Evolutionary conservation across 805 yeast species (phyloP), one percentile per base, ranked within the genome.

Genomic region (Ogataea paradorogensis): DNA sequence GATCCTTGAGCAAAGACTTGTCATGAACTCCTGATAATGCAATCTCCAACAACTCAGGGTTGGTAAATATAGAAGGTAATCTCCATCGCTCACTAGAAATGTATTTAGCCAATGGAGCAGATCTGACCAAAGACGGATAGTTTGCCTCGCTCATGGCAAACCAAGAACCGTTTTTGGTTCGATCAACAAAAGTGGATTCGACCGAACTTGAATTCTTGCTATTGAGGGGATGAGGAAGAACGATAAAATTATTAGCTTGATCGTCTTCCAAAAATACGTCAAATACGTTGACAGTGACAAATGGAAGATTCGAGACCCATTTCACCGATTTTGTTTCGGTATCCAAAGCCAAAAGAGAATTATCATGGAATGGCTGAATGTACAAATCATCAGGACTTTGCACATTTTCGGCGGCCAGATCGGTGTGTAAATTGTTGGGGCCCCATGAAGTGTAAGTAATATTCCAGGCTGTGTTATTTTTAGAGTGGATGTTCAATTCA

Each of bases 391-490:
- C 98, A 13, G 71, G 58, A 3, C 95, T 79, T 15, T 70, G 67
- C 33, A 65, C 65, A 45, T 76, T 73, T 48, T 78, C 79, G 26
- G 54, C 52, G 2, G 67, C 69, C 29, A 78, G 59, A 42, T 67
- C 72, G 10, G 58, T 66, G 59, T 91, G 95, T 37, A 89, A 67
- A 48, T 86, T 80, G 59, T 91, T 91, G 31, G 95, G 95, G 8
- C 93, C 95, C 96, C 97, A 93, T 26, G 82, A 73, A 1, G 95
- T 73, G 56, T 84, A 89, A 0, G 90, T 80, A 13, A 93, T 85
- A 53, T 88, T 85, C 93, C 96, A 90, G 2, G 81, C 75, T 0
- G 82, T 65, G 45, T 78, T 78, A 44, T 77, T 73, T 50, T 74
- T 78, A 2, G 93, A 81, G 56, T 88, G 83, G n/a, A 93, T 91